phyloP scores from a whole-genome alignment of 1,284 basidiomycete species.

The Trichosporon sp. region DNA sequence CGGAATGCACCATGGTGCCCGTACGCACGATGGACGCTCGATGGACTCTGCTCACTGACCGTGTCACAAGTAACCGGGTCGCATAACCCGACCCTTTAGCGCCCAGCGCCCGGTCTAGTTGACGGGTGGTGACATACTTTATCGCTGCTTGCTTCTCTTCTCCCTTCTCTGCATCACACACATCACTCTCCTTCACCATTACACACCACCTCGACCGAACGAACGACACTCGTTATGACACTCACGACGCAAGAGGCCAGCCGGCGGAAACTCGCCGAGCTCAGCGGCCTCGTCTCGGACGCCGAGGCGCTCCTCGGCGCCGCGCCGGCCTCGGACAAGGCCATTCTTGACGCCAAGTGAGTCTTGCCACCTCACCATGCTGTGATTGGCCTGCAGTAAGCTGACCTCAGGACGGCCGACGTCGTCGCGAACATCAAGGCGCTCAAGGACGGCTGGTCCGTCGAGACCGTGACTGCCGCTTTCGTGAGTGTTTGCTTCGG shows the following conservation, averaged over 20 bases:
- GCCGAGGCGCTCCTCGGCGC: constrained; percentile 29
- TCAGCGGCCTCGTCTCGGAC: constrained; percentile 26
- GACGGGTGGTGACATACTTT: neutral
- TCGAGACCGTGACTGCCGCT: constrained; percentile 32
- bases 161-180: neutral
- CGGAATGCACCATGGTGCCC: no score
- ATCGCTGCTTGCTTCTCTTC: neutral
- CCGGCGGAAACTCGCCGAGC: constrained; percentile 24
- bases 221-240: neutral
- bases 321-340: constrained; percentile 28
- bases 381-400: neutral
- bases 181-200: neutral
- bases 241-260: neutral
- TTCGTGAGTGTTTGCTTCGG: constrained; percentile 25
- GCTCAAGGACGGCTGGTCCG: constrained; percentile 30
- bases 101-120: neutral
- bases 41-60: no score
- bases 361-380: neutral
- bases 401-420: constrained; percentile 22
- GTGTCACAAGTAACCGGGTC: neutral
- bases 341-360: constrained; percentile 13
- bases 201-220: neutral
- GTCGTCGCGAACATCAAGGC: constrained; percentile 34
- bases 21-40: no score
- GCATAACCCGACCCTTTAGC: neutral